Evolutionary conservation across 2,329 filamentous ascomycete genomes (phyloP), one percentile per base, ranked within the genome.

Genomic region (Diaporthe vaccinii): DNA sequence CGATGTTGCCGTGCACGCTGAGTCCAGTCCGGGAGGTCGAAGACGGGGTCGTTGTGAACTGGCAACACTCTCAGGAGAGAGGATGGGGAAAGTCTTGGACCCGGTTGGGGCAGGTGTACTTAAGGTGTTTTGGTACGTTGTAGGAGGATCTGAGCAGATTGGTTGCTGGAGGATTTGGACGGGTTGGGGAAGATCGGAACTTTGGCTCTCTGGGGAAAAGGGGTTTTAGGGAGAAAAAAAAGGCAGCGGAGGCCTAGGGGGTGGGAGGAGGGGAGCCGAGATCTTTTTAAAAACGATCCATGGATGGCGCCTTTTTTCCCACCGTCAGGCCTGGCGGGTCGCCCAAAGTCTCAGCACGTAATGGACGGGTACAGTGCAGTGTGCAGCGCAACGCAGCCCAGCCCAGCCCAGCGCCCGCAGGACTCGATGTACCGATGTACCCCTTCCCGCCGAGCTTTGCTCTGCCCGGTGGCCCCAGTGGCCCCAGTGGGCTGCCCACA

Each of bases 231-330:
- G 65, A 53, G 49, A 22, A 79, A 76, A 76, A 78, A 79, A 79
- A 75, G 53, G 68, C 68, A 75, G 53, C 31, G 81, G 79, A 79
- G 76, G 77, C 77, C 79, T 78, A 78, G 80, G 80, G 78, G 78
- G 78, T 74, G 69, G 74, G 71, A 80, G 80, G 81, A 80, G 81
- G 81, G 81, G 79, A 79, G 78, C 80, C 79, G 78, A 81, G 79
- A 80, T 81, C 73, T 75, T 75, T 76, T 75, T 75, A 76, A 76
- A 76, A 74, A 75, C 73, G 65, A 69, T 69, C 65, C 65, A 28
- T 69, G 49, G 62, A 71, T 70, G 73, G 69, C 62, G 57, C 61
- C 61, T 73, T 75, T 76, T 65, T 73, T 71, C 62, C 65, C 68
- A 55, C 22, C 65, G 34, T 75, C 75, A 74, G 65, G 46, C 58